These are phyloP conservation scores for Heritiera littoralis DNA, from an alignment of 345 rosid genomes.

Conservation along the genomic window DNA sequence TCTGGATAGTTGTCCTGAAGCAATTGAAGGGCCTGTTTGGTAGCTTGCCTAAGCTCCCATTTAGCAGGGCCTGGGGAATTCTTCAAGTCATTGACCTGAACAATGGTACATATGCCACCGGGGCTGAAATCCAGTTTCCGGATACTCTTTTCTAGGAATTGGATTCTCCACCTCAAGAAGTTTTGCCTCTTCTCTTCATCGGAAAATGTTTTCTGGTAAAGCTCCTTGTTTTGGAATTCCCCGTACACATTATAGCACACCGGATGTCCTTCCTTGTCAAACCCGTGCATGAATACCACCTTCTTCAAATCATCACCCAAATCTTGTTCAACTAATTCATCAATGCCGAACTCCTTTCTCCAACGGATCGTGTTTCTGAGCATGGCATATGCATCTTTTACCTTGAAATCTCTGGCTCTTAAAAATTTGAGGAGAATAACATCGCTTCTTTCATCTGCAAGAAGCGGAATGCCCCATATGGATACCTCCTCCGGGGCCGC, in stretches of 20 bases:
- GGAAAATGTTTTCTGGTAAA: conserved; percentile 42
- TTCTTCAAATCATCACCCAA: conserved; percentile 66
- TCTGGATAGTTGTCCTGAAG: conserved; percentile 79
- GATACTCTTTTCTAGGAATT: conserved; percentile 75
- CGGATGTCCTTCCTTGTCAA: conserved; percentile 76
- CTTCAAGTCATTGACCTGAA: conserved; percentile 66
- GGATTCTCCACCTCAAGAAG: conserved; percentile 83
- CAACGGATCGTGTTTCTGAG: conserved; percentile 53
- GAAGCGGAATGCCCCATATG: conserved; percentile 61
- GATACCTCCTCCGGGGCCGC: conserved; percentile 35
- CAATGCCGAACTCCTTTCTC: conserved; percentile 58
- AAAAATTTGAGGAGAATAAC: conserved; percentile 62
- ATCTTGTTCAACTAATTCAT: conserved; percentile 59
- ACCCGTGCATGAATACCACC: conserved; percentile 71
- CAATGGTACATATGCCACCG: conserved; percentile 56
- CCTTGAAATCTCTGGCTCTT: conserved; percentile 68
- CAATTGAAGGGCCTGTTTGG: conserved; percentile 63
- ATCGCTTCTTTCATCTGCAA: conserved; percentile 54
- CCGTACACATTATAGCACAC: conserved; percentile 85
- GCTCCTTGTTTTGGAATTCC: conserved; percentile 70
- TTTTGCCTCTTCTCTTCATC: conserved; percentile 68
- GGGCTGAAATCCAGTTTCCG: conserved; percentile 73
- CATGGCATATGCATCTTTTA: conserved; percentile 58
- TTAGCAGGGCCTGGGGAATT: conserved; percentile 74
- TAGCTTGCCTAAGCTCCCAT: conserved; percentile 65